Base-by-base conservation (phyloP, 306 rosid species). In the Erythrophleum fordii region DNA sequence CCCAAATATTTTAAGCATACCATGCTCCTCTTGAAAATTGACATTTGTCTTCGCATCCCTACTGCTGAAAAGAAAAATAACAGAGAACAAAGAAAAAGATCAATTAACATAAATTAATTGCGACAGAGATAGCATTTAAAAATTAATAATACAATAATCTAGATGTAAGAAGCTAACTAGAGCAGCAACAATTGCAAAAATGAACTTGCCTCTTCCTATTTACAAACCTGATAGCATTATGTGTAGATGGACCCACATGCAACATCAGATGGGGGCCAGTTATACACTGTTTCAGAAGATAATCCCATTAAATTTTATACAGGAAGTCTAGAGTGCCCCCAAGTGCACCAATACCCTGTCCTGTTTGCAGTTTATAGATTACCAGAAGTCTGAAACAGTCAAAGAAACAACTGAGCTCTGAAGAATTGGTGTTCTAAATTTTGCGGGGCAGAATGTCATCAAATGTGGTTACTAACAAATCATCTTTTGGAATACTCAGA, bases 11-110 rank as follows among this genome's bases (percentile, higher is more conserved):
- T 73, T 7, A 59, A 59, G 75, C 80, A 52, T 83, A 94, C 98
- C 94, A 83, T 73, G 87, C 73, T 77, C 90, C 51, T 80, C 84
- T 39, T 85, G 87, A 72, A 42, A 52, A 58, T 61, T 76, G 58
- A 74, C 61, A 66, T 45, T 70, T 77, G 88, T 11, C 65, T 78
- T 85, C 22, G 75, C 80, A 73, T 82, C 88, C 64, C 77, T 80
- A 75, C 91, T 87, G 82, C 87, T 84, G 35, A 69, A 34, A 80
- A 75, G 53, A 86, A 25, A 81, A 7, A 62, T 73, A 9, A 61
- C 0, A 1, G 62, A 73, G 25, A 34, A 8, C 60, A 5, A 77
- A 67, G 53, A 14, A 75, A 73, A 75, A 22, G 18, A 37, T 73
- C 73, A 76, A 77, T 59, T 46, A 73, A 41, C 76, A 60, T 80